Evolutionary conservation across 106 monocot species (phyloP), one percentile per base, ranked within the genome.

Genomic region (Allium sativum): DNA sequence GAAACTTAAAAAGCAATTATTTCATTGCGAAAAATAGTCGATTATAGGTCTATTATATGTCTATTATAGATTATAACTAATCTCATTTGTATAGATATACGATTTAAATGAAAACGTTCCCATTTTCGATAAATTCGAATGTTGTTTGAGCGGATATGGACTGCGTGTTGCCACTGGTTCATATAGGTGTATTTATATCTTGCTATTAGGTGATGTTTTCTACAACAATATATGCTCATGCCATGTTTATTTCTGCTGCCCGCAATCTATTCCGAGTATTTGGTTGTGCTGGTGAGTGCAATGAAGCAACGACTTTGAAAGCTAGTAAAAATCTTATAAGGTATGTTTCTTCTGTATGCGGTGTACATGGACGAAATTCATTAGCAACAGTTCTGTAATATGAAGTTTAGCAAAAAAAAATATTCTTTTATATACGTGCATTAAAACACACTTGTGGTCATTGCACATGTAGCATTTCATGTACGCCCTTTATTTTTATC

Each of bases 101-200:
- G 87, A 87, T 79, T 50, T 87, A 55, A 82, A 87, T 65, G 87
- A 87, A 59, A 87, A 82, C 65, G 87, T 82, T 13, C 82, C 87
- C 8, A 87, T 87, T 45, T 87, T 87, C 61, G 87, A 87, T 73
- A 87, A 87, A 47, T 87, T 87, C 69, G 87, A 87, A 61, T 87
- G 87, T 68, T 87, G 87, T 50, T 31, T 87, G 42, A 87, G 82
- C 74, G 87, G 87, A 31, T 76, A 82, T 71, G 82, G 82, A 42
- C 58, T 62, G 17, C 67, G 81, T 40, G 77, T 86, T 18, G 81
- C 86, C 61, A 81, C 81, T 52, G 86, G 86, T 73, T 86, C 86
- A 40, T 86, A 86, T 69, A 86, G 81, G 86, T 81, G 53, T 21
- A 3, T 45, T 9, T 18, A 2, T 17, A 68, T 31, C 42, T 7